Evolutionary conservation across 169 alveolate species (phyloP), one percentile per base, ranked within the genome.

Genomic region (Toxoplasma gondii): DNA sequence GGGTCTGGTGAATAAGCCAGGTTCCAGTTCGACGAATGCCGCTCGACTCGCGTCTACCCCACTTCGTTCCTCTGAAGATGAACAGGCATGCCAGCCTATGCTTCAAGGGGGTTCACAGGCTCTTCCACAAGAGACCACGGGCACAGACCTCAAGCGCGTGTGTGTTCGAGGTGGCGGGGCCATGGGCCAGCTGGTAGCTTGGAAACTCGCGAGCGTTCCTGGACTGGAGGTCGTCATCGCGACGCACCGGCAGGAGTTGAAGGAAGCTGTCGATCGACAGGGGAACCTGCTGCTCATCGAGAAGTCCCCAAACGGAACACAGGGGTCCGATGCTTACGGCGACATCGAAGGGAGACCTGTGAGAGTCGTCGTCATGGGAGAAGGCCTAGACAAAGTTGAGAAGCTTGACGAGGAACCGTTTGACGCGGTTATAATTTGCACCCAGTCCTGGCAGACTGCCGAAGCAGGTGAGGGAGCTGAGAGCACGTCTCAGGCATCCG

Each of bases 141-240:
- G 27, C 44, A 36, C 53, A 82, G 41, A 39, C 67, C 38, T 43
- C 31, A 41, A n/a, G 45, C 90, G 90, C 41, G 95, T 93, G n/a
- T 86, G 95, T 53, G 91, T 93, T 31, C 91, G 92, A 16, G 95
- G 95, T 31, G 95, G 95, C 19, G 95, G 95, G 39, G 93, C 93
- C 0, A 86, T 93, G 93, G 95, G 95, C 74, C 95, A 93, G 93
- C 91, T 93, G 17, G 36, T 93, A 54, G 95, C 95, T 67, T 93
- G 93, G 93, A 88, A 69, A 43, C 69, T 93, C 43, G 95, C 93
- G 10, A 93, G 95, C 16, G 31, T 74, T 36, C 93, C 93, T 2
- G 69, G 67, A 29, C n/a, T 82, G 39, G 90, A 82, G 64, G 90
- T 82, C 43, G 67, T 43, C 41, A 64, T 82, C 38, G 54, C 64